Evolutionary conservation across 768 basidiomycete species (phyloP), one percentile per base, ranked within the genome.

Genomic region (Sporobolomyces pararoseus): DNA sequence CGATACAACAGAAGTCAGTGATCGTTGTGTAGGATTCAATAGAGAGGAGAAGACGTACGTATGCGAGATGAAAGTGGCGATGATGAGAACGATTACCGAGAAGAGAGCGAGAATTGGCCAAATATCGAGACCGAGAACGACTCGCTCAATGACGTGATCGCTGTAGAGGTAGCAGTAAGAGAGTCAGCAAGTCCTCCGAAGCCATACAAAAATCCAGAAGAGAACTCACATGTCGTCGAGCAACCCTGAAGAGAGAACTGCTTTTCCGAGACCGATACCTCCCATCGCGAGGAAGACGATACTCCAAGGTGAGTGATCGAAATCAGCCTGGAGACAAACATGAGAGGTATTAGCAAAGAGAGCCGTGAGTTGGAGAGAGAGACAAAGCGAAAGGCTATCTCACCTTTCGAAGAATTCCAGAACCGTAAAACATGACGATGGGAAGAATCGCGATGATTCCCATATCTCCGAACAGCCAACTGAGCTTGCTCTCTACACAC

Each of bases 221-320:
- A 51, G 25, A 91, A 86, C 53, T 84, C 77, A 4, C 81, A 96
- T 84, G 55, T 89, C 85, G 23, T 87, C 85, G 44, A 98, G 83
- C 31, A 99, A 83, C 0, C 96, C 96, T 63, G 91, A 93, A 7
- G 90, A 87, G 49, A 85, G 84, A 21, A 98, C 95, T 7, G 93
- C 94, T 76, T 95, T 89, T 64, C 96, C 96, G 4, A 98, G 85
- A 0, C 93, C 91, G 60, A 97, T 94, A 46, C 96, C 96, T 29
- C 95, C 95, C 96, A 97, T 99, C 6, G 92, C 91, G 67, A 95
- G 84, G 81, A 95, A 95, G 32, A 97, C 91, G 63, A 95, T 91
- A 10, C 88, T 88, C 93, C 93, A 95, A 66, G 89, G 84, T 79
- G 72, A 78, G 76, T 91, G 89, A 77, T 95, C 91, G 79, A 95